Percentiles rank a stretch among this genome's conserved stretches.
Conservation (phyloP, 352 stramenopile genomes). For the Lagenidium sp. region DNA sequence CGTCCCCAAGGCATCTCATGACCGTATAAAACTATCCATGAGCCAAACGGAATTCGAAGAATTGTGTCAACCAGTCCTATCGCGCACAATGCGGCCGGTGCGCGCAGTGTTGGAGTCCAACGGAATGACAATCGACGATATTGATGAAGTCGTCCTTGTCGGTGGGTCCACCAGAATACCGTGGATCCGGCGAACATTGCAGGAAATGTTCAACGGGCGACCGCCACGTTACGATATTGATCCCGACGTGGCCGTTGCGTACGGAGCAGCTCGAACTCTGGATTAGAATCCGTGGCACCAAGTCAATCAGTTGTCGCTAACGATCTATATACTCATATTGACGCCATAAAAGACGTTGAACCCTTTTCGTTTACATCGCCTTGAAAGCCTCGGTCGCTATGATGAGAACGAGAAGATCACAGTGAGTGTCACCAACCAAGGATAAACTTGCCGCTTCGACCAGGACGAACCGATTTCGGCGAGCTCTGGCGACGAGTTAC, state of each 20-base stretch:
- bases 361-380: constrained; percentile 17
- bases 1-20: no score
- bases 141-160: constrained; percentile 51
- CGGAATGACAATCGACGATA: constrained; percentile 37
- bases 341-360: no score
- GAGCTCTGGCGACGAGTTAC: constrained; percentile 16
- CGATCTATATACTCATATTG: background rate
- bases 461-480: constrained; percentile 13
- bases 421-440: no score
- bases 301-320: no score
- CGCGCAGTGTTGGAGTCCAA: constrained; percentile 42
- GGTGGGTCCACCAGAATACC: constrained; percentile 46
- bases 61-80: constrained; percentile 32
- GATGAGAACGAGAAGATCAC: no score
- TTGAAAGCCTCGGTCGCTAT: no score
- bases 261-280: constrained; percentile 29
- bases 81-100: constrained; percentile 45
- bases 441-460: no score
- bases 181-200: constrained; percentile 38
- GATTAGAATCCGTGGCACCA: no score
- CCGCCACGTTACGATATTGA: constrained; percentile 46
- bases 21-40: no score
- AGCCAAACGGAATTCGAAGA: constrained; percentile 36
- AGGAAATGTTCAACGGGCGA: constrained; percentile 34
- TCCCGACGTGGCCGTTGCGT: constrained; percentile 57